Evolutionary conservation across 2,329 filamentous ascomycete genomes (phyloP).

Genomic region (Fonsecaea multimorphosa): DNA sequence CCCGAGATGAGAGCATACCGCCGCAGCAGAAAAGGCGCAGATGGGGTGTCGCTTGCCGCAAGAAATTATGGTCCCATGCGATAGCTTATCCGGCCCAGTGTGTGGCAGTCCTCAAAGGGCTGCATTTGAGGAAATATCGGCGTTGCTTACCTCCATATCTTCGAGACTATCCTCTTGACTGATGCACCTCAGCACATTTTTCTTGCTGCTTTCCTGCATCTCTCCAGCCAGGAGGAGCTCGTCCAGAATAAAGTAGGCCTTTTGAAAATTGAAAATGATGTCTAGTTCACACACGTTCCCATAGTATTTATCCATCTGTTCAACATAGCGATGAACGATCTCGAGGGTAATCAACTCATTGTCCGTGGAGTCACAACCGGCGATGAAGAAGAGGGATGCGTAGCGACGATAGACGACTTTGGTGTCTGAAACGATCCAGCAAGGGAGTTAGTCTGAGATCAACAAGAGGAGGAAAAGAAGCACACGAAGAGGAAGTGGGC

Average conservation of each 20-base stretch:
- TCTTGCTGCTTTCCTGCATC: slow-evolving; percentile 98
- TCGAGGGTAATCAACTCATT: slow-evolving; percentile 98
- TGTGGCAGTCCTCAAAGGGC: neutral
- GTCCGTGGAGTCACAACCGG: slow-evolving; percentile 93
- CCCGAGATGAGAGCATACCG: slow-evolving; percentile 14
- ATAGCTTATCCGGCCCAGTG: neutral
- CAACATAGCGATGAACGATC: slow-evolving; percentile 98
- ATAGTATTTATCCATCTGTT: slow-evolving; percentile 99
- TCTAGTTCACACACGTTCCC: slow-evolving; percentile 99
- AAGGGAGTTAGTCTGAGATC: slow-evolving; percentile 21
- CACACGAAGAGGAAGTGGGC: slow-evolving; percentile 9
- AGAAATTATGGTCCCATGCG: slow-evolving; percentile 1
- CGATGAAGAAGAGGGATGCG: slow-evolving; percentile 98
- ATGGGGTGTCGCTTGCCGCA: neutral
- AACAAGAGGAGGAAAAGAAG: slow-evolving; percentile 7
- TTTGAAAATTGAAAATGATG: slow-evolving; percentile 99
- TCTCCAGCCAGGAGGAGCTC: slow-evolving; percentile 94
- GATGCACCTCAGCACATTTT: slow-evolving; percentile 95
- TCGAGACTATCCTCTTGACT: slow-evolving; percentile 96
- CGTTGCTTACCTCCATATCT: slow-evolving; percentile 89
- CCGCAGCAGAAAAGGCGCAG: neutral
- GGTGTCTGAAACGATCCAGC: slow-evolving; percentile 68
- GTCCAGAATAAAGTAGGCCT: slow-evolving; percentile 98
- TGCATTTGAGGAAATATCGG: neutral
- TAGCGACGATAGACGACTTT: slow-evolving; percentile 99